Evolutionary conservation across 352 stramenopile species (phyloP).

Genomic region (Pythium oligandrum): DNA sequence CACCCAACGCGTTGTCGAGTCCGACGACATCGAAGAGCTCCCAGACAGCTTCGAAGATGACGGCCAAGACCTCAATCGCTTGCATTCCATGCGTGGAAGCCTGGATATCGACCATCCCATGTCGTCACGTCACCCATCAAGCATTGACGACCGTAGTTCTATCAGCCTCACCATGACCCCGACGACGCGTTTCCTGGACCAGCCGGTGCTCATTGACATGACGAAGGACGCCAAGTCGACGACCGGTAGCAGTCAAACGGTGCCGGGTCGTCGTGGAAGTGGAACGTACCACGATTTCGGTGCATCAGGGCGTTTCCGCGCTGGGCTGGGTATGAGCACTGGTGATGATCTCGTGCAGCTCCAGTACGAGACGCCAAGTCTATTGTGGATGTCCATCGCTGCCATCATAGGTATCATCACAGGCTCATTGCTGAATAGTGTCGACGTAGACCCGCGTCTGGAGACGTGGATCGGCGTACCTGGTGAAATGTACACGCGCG

Average conservation of each 20-base stretch:
- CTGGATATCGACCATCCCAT: too few species aligned
- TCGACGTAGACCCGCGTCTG: slow-evolving; percentile 8
- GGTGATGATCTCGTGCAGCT: slow-evolving; percentile 3
- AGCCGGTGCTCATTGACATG: slow-evolving; percentile 37
- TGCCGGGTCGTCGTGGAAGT: slow-evolving; percentile 1
- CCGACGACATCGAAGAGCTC: slow-evolving; percentile 4
- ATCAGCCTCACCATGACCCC: slow-evolving; percentile 45
- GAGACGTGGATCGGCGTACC: slow-evolving; percentile 32
- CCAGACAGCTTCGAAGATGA: slow-evolving; percentile 8
- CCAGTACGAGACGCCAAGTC: slow-evolving; percentile 24
- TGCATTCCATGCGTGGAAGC: background rate
- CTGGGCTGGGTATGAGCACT: too few species aligned
- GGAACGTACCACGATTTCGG: background rate
- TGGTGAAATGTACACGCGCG: slow-evolving; percentile 29
- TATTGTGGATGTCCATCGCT: slow-evolving; percentile 30
- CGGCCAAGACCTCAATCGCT: background rate
- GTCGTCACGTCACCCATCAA: background rate
- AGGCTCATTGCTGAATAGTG: slow-evolving; percentile 23
- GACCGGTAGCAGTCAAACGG: slow-evolving; percentile 11
- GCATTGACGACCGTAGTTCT: slow-evolving; percentile 1
- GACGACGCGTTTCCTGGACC: slow-evolving; percentile 45
- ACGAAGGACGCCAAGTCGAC: slow-evolving; percentile 21
- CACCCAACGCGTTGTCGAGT: slow-evolving; percentile 12
- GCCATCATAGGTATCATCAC: slow-evolving; percentile 30
- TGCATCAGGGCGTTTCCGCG: too few species aligned